Base-by-base conservation (phyloP, 495 filamentous ascomycete genomes). In the Beverwykella pulmonaria region DNA sequence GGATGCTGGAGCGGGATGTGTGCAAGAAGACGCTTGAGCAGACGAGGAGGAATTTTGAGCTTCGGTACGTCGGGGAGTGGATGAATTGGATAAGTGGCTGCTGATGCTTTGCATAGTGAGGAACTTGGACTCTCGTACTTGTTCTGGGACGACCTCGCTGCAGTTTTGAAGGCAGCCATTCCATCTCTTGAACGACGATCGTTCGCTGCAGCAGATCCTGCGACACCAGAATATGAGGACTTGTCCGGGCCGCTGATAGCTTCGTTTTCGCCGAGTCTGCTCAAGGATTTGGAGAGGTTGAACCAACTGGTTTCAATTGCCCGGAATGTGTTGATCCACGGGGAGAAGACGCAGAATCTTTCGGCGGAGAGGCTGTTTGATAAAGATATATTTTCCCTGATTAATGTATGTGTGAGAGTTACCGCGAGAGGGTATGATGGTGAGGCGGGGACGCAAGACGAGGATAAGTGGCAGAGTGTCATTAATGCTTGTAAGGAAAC, bases 371-470 rank as follows among this genome's bases (percentile, higher is more conserved):
- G 87, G 49, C 81, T 86, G 17, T 88, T 96, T 59, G 90, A 96
- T 73, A 86, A 91, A 70, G 84, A 91, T 71, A 86, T 97, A n/a
- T 84, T 92, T 65, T 87, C 89, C 59, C 79, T 93, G 26, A 90
- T 96, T 64, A 89, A 90, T 70, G 84, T 92, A 17, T 94, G 91
- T 75, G 87, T 96, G 29, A 84, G 90, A 56, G 91, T 97, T 0
- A 94, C 92, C 0, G 92, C 92, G 55, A 86, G 92, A 73, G 92
- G 91, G 0, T 96, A 92, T 66, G 92, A 96, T 74, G 91, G 91
- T 15, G 91, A 95, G 57, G 82, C 85, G 17, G 84, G 84, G 56
- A 81, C 83, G 46, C 79, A 80, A 47, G 86, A 86, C 36, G 87
- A 90, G 71, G 83, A 87, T 59, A 84, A 85, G 52, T 90, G 86